Percentiles rank a stretch among this genome's conserved stretches.
phyloP scores from a whole-genome alignment of 2,329 filamentous ascomycete genomes.

The Dothiorella sarmentorum region DNA sequence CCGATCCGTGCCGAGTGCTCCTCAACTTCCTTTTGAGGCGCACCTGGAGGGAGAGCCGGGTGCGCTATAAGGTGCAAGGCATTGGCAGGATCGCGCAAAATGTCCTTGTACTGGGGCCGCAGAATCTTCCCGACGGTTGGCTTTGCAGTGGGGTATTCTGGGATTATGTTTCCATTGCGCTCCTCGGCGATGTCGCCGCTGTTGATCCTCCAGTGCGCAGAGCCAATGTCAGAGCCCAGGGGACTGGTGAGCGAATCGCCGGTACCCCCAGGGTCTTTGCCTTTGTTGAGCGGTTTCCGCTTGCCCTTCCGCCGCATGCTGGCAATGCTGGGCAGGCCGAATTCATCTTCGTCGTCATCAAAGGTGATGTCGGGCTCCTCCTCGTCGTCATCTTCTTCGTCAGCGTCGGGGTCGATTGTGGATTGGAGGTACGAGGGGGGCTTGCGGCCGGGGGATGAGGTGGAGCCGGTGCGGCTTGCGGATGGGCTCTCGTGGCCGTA shows the following conservation, averaged over 20 bases:
- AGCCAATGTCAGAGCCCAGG: conserved; percentile 25
- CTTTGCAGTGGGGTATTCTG: conserved; percentile 82
- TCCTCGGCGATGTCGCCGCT: conserved; percentile 95
- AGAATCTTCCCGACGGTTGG: conserved; percentile 93
- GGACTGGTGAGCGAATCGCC: conserved; percentile 23
- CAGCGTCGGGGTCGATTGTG: conserved; percentile 71
- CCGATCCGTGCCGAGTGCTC: conserved; percentile 82
- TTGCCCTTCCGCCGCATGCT: conserved; percentile 76
- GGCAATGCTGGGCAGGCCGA: conserved; percentile 86
- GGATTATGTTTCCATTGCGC: conserved; percentile 57
- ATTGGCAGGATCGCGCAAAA: conserved; percentile 81
- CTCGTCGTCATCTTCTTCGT: conserved; percentile 60
- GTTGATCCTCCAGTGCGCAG: conserved; percentile 60
- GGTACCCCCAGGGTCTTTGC: conserved; percentile 43
- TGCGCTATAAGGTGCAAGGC: conserved; percentile 92
- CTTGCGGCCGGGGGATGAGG: conserved; percentile 55
- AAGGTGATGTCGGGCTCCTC: conserved; percentile 69
- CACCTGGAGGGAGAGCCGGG: conserved; percentile 67
- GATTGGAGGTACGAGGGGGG: conserved; percentile 79
- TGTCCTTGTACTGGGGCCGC: conserved; percentile 95
- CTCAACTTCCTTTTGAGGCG: conserved; percentile 78
- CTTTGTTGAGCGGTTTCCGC: conserved; percentile 42
- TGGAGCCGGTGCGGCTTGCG: conserved; percentile 46
- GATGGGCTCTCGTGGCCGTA: conserved; percentile 57
- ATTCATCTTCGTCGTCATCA: conserved; percentile 91